Conservation (phyloP, 169 alveolate species). For the Eimeria sp. region DNA sequence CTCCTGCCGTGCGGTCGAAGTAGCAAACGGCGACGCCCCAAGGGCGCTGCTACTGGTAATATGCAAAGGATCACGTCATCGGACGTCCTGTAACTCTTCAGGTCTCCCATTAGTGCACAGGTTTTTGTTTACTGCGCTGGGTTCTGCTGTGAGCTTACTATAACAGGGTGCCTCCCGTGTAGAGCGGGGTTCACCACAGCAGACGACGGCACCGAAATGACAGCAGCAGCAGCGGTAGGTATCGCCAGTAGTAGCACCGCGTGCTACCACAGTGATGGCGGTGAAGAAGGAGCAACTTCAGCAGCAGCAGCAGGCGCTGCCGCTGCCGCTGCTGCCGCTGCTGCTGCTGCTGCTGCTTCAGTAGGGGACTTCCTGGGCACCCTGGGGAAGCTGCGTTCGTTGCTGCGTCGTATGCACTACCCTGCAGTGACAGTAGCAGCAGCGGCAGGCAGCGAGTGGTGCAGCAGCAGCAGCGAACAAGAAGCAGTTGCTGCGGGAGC, state of each 20-base stretch:
- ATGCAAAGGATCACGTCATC: too few relatives aligned
- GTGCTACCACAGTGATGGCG: too few relatives aligned
- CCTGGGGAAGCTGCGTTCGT: conserved; percentile 61
- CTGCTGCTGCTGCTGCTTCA: conserved; percentile 44
- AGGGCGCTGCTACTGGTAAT: too few relatives aligned
- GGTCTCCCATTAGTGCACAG: too few relatives aligned
- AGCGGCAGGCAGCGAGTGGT: conserved; percentile 42
- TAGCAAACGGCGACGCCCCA: too few relatives aligned
- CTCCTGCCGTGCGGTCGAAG: too few relatives aligned
- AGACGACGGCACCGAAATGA: background rate
- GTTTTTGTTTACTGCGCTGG: too few relatives aligned
- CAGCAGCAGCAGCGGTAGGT: conserved; percentile 62
- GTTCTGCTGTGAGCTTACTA: too few relatives aligned
- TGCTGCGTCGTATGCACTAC: conserved; percentile 74
- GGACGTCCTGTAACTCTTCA: too few relatives aligned
- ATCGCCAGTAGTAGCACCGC: conserved; percentile 26
- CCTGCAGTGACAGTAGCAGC: conserved; percentile 59
- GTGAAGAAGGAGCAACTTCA: too few relatives aligned
- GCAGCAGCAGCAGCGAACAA: conserved; percentile 65
- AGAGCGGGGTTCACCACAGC: background rate
- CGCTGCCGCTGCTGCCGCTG: conserved; percentile 15
- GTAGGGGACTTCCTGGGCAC: conserved; percentile 73
- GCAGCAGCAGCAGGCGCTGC: too few relatives aligned
- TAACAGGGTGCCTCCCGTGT: background rate
- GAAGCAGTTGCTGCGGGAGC: conserved; percentile 39